Base-by-base conservation (phyloP, 345 rosid genomes). In the Populus ilicifolia region DNA sequence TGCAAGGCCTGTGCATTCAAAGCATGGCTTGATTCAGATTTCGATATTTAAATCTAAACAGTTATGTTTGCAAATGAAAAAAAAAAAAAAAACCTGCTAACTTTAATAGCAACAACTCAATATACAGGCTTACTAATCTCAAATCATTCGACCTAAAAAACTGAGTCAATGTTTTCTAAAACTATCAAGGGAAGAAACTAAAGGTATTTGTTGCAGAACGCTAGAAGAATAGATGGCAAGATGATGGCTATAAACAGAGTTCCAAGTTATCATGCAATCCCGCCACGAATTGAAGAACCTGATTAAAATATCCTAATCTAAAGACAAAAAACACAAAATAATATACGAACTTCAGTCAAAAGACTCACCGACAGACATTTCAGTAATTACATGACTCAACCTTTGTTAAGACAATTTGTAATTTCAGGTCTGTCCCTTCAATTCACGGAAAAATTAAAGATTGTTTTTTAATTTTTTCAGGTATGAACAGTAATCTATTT, bases 1-100 rank as follows among this genome's bases (percentile, higher is more conserved):
- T 86, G 85, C 74, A 92, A 77, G 79, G 93, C 87, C 98, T 94
- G 89, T 8, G 27, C 30, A 52, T 66, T 59, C 56, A 5, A 68
- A 56, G 65, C 25, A 46, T n/a, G 48, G 62, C 50, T 38, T 17
- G 7, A 16, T 69, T 69, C 29, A 41, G 14, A 4, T 59, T n/a
- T 59, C 35, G 23, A 67, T 9, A 8, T 21, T 67, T 35, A 30
- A 17, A 30, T 38, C 5, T 35, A 67, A 67, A 67, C 25, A 8
- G 35, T 30, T 30, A 29, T 29, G 44, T 36, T 30, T 8, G 39
- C 44, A 18, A 38, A 67, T 67, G 44, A 67, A 35, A 39, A 35
- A 66, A 35, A 27, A 33, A 33, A 33, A 4, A 33, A 33, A 33
- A 29, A 1, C 39, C n/a, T 5, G 5, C 13, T 35, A 67, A 65